These are phyloP conservation scores for Saccharum officinarum DNA, from an alignment of 176 grass and related monocot species.

Conservation along the genomic window DNA sequence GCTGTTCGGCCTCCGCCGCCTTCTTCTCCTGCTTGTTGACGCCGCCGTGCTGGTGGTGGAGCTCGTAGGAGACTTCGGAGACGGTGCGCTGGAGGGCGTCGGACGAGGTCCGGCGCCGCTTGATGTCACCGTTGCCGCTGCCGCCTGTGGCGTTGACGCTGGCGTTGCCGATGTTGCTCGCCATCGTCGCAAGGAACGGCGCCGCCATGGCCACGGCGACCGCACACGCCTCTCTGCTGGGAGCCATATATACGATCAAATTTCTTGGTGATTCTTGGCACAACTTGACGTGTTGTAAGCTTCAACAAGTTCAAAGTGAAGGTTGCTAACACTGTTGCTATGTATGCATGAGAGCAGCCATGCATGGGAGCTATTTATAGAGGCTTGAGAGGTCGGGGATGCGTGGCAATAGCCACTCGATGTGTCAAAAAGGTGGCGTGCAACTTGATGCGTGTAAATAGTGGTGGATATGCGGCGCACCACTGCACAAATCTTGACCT, in stretches of 20 bases:
- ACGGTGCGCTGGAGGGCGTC: slow-evolving; percentile 72
- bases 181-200: slow-evolving; percentile 44
- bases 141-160: background rate
- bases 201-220: slow-evolving; percentile 52
- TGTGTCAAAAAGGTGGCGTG: slow-evolving; percentile 34
- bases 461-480: slow-evolving; percentile 25
- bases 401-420: slow-evolving; percentile 34
- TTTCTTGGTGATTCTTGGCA: background rate
- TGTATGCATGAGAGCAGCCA: background rate
- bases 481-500: too few relatives aligned
- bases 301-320: background rate
- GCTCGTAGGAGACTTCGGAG: slow-evolving; percentile 74
- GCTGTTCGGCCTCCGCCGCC: background rate
- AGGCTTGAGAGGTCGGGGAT: background rate
- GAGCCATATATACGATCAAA: slow-evolving; percentile 27
- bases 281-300: background rate
- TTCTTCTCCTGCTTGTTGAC: background rate
- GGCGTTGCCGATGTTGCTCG: slow-evolving; percentile 1
- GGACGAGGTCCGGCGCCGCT: slow-evolving; percentile 65
- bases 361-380: slow-evolving; percentile 47
- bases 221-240: slow-evolving; percentile 44
- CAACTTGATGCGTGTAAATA: slow-evolving; percentile 40
- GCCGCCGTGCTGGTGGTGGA: slow-evolving; percentile 16
- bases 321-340: background rate
- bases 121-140: slow-evolving; percentile 22